phyloP scores from a whole-genome alignment of 805 yeast genomes.

The Jamesozyma rosinii region DNA sequence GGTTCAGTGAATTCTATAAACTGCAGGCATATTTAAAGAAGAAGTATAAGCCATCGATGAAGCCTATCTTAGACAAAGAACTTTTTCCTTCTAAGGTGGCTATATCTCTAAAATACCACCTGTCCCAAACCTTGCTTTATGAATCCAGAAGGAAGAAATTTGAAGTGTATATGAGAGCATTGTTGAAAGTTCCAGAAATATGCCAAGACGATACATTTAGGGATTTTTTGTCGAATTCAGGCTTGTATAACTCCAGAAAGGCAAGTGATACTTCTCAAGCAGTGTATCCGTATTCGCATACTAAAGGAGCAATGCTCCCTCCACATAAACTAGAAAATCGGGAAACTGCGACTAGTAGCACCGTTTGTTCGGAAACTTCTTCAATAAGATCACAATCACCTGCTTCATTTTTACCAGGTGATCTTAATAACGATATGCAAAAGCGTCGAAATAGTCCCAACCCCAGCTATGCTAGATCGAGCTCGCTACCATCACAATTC shows the following conservation, averaged over 20 bases:
- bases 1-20: conserved; percentile 75
- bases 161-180: conserved; percentile 49
- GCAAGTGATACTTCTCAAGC: too few relatives aligned
- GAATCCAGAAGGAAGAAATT: conserved; percentile 55
- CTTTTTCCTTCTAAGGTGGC: conserved; percentile 40
- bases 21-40: conserved; percentile 55
- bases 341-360: not conserved
- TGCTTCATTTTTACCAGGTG: not conserved
- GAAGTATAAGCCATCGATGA: conserved; percentile 28
- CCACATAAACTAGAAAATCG: too few relatives aligned
- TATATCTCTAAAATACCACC: conserved; percentile 62
- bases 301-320: too few relatives aligned
- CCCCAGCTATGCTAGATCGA: too few relatives aligned
- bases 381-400: not conserved
- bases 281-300: too few relatives aligned
- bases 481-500: too few relatives aligned
- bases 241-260: conserved; percentile 6
- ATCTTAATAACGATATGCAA: too few relatives aligned
- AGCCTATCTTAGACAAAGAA: conserved; percentile 30
- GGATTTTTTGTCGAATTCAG: conserved; percentile 50
- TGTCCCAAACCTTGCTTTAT: conserved; percentile 42
- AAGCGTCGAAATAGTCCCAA: too few relatives aligned
- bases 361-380: conserved; percentile 1
- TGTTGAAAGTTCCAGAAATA: conserved; percentile 55
- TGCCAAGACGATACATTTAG: conserved; percentile 68